A percentile compares a stretch with the other conserved stretches of the same genome.
Evolutionary conservation across 176 grass and related monocot genomes (phyloP).

Genomic region (Carex scoparia): DNA sequence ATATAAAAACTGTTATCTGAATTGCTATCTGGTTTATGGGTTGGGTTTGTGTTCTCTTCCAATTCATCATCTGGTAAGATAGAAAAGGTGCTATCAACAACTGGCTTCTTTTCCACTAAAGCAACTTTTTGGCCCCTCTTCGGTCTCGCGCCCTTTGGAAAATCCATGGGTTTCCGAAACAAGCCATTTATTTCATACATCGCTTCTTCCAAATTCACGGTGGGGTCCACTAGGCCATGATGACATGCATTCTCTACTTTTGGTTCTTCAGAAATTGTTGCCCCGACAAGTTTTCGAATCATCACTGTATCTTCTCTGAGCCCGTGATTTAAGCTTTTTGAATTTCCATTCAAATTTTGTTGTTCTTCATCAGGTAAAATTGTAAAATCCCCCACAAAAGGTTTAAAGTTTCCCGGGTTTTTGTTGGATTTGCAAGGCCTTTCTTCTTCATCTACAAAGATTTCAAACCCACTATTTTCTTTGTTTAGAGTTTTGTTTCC

Average conservation of each 20-base stretch:
- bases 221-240: constrained; percentile 80
- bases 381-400: constrained; percentile 58
- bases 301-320: constrained; percentile 54
- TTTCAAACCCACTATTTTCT: constrained; percentile 54
- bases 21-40: neutral
- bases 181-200: constrained; percentile 91
- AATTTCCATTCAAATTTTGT: constrained; percentile 12
- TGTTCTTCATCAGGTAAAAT: constrained; percentile 56
- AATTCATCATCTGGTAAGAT: constrained; percentile 65
- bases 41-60: constrained; percentile 24
- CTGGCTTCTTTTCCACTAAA: constrained; percentile 32
- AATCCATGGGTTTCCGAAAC: constrained; percentile 81
- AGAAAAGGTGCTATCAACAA: constrained; percentile 39
- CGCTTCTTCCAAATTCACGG: constrained; percentile 77
- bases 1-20: constrained; percentile 45
- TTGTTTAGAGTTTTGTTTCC: constrained; percentile 33
- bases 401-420: constrained; percentile 34
- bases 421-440: constrained; percentile 14
- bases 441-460: constrained; percentile 79
- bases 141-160: constrained; percentile 42
- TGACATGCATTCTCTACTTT: constrained; percentile 92
- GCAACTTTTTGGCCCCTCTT: constrained; percentile 31
- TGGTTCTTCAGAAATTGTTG: constrained; percentile 57
- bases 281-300: constrained; percentile 80
- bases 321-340: constrained; percentile 31